Conservation (phyloP, 306 rosid genomes). For the Abrus precatorius region DNA sequence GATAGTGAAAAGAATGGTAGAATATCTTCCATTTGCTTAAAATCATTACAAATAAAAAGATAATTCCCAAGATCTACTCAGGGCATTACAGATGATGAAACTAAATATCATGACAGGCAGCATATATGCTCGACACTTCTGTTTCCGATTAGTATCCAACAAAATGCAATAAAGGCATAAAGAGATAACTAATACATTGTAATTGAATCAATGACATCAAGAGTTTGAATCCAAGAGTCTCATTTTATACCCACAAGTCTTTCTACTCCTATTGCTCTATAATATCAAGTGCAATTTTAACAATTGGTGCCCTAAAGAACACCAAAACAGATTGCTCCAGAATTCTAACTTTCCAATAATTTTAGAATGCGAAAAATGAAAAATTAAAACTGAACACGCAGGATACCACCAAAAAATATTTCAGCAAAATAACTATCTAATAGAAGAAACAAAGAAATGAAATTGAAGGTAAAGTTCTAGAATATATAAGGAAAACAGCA, state of each 20-base stretch:
- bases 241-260: not conserved
- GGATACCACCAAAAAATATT: not conserved
- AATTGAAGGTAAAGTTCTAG: not conserved
- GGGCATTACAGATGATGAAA: conserved; percentile 7
- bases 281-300: not conserved
- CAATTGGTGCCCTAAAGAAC: not conserved
- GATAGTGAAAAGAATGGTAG: not conserved
- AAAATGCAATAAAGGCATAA: not conserved
- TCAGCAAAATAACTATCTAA: not conserved
- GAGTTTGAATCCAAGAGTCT: not conserved
- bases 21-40: not conserved
- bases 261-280: not conserved
- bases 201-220: not conserved
- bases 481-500: conserved; percentile 7
- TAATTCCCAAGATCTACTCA: not conserved
- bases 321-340: not conserved
- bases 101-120: not conserved
- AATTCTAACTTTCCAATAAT: not conserved
- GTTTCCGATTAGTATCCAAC: not conserved
- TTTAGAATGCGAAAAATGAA: conserved; percentile 23
- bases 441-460: not conserved
- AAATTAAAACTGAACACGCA: not conserved
- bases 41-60: not conserved
- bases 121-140: not conserved
- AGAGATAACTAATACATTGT: not conserved